A percentile compares a stretch with the other conserved stretches of the same genome.
phyloP scores from a whole-genome alignment of 257 asterid species.

The Solanum clarkiae region DNA sequence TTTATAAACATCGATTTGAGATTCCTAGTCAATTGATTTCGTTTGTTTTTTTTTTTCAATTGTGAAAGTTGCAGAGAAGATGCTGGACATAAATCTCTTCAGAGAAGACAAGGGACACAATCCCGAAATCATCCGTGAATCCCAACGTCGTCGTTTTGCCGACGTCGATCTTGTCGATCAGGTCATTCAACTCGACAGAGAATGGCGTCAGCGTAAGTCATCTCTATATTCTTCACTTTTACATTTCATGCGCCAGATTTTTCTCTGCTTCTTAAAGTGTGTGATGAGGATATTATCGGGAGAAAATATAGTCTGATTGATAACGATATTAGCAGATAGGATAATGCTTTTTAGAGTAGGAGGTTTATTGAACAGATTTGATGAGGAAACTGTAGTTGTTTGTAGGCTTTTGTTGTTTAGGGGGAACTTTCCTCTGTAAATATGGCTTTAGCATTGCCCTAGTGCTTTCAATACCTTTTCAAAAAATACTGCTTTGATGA shows the following conservation, averaged over 20 bases:
- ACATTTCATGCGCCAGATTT: not conserved
- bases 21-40: not conserved
- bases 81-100: constrained; percentile 86
- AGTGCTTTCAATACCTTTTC: not conserved
- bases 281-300: not conserved
- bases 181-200: constrained; percentile 66
- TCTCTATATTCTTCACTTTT: not conserved
- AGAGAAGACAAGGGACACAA: constrained; percentile 80
- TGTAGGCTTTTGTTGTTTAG: not conserved
- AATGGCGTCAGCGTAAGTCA: constrained; percentile 65
- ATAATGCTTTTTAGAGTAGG: not conserved
- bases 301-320: not conserved
- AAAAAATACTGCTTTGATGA: not conserved
- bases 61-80: constrained; percentile 7
- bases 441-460: not conserved
- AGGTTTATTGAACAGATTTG: not conserved
- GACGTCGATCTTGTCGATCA: constrained; percentile 55
- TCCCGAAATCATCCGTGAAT: constrained; percentile 74
- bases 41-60: not conserved
- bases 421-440: not conserved
- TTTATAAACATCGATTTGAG: not conserved
- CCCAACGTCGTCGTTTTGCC: constrained; percentile 76
- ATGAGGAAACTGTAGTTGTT: not conserved
- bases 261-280: not conserved
- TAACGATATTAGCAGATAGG: not conserved